phyloP scores from a whole-genome alignment of 805 yeast species.

The Huiozyma sinensis region DNA sequence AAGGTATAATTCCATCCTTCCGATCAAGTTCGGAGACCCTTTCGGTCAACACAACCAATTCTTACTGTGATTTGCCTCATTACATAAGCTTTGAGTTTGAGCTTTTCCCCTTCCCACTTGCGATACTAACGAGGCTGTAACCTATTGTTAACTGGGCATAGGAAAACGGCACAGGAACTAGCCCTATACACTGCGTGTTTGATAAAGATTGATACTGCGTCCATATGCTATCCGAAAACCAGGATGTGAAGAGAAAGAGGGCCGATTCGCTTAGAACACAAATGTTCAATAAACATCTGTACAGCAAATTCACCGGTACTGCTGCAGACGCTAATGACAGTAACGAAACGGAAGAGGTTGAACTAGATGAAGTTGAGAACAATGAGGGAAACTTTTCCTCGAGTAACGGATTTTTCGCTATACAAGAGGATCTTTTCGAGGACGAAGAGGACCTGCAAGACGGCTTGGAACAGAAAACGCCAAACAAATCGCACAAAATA shows the following conservation, averaged over 20 bases:
- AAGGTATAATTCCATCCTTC: too few relatives aligned
- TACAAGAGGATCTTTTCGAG: not conserved
- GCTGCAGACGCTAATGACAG: slow-evolving; percentile 1
- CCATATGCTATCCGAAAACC: not conserved
- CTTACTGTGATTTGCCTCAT: too few relatives aligned
- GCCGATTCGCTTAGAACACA: slow-evolving; percentile 26
- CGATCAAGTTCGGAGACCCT: too few relatives aligned
- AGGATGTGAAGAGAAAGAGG: slow-evolving; percentile 16
- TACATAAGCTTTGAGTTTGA: too few relatives aligned
- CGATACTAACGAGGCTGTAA: too few relatives aligned
- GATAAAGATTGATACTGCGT: too few relatives aligned
- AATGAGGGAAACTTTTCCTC: slow-evolving; percentile 3
- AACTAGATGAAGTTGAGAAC: slow-evolving; percentile 2
- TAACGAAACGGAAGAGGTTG: slow-evolving; percentile 2
- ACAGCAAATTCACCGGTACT: slow-evolving; percentile 15
- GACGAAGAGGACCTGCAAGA: not conserved
- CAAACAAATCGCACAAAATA: not conserved
- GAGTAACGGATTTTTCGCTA: not conserved
- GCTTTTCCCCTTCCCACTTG: too few relatives aligned
- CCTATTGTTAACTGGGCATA: too few relatives aligned
- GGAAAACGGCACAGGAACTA: too few relatives aligned
- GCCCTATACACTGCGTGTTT: too few relatives aligned
- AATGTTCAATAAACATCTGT: slow-evolving; percentile 25
- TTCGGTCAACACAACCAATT: too few relatives aligned
- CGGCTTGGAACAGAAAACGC: slow-evolving; percentile 2